Conservation (phyloP, 352 stramenopile genomes). For the Halophytophthora polymorphica region DNA sequence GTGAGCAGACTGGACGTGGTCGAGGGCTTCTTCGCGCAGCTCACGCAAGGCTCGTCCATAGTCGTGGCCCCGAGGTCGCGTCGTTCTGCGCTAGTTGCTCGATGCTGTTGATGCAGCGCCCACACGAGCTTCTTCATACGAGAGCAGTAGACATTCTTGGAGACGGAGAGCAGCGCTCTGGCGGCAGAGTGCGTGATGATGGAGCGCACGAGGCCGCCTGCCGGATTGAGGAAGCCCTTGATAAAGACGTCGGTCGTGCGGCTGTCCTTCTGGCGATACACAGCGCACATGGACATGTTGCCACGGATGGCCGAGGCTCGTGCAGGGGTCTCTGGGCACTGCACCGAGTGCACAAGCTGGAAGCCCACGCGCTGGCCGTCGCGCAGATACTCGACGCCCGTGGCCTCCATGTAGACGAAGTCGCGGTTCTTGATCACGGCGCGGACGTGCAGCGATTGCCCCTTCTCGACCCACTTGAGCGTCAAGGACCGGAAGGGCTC, state of each 20-base stretch:
- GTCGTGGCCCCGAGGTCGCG: conserved; percentile 8
- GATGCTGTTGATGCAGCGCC: conserved; percentile 18
- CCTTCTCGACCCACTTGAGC: conserved; percentile 37
- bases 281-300: conserved; percentile 42
- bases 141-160: conserved; percentile 27
- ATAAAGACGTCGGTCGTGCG: conserved; percentile 34
- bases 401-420: conserved; percentile 60
- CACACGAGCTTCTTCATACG: conserved; percentile 44
- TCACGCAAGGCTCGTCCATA: conserved; percentile 23
- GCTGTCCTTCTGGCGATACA: conserved; percentile 30
- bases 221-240: conserved; percentile 22
- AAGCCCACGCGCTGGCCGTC: conserved; percentile 29
- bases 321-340: conserved; percentile 29
- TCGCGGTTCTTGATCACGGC: conserved; percentile 42
- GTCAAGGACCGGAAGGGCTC: conserved; percentile 46
- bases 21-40: conserved; percentile 19
- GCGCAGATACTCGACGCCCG: conserved; percentile 12
- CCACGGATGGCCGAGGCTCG: conserved; percentile 32
- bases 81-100: conserved; percentile 10
- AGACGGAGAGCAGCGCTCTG: conserved; percentile 25
- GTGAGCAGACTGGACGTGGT: conserved; percentile 15
- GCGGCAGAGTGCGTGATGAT: conserved; percentile 30
- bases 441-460: conserved; percentile 22
- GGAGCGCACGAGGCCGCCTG: conserved; percentile 17
- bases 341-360: conserved; percentile 31